Base-by-base conservation (phyloP, 2,329 filamentous ascomycete species). In the Aureobasidium sp. region DNA sequence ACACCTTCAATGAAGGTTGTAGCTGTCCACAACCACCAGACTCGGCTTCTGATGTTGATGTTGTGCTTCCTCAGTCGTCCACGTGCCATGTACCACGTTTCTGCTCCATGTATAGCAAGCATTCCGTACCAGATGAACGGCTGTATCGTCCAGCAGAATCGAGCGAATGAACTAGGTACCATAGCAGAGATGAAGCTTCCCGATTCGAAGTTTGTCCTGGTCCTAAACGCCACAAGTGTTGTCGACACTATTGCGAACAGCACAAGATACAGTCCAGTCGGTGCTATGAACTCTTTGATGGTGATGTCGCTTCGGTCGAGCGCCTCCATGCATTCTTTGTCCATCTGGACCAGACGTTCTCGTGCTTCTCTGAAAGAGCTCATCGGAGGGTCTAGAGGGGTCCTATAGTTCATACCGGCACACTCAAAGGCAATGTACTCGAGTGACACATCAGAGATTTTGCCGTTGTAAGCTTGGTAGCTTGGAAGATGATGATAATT, bases 301-400 rank as follows among this genome's bases (percentile, higher is more conserved):
- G 77, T 77, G 58, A 85, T 78, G 62, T 81, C 78, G 63, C 79
- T 82, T 42, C 88, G 78, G 16, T 83, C 85, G 13, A 96, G 82
- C 1, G 75, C 81, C 36, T 76, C 67, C 37, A 88, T 80, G 30
- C 82, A 80, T 11, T 82, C 79, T 62, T 81, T 75, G 70, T 87
- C 85, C 85, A 97, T 89, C 57, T 86, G 84, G 53, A 95, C 85
- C 44, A 93, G 78, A 57, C 89, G 83, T 50, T 81, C 77, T 59
- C 90, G 85, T 10, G 86, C 82, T 63, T 96, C 89, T 39, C 78
- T 74, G 73, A 86, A 86, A 39, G 81, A 79, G n/a, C 75, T 74
- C 77, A 97, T 82, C 0, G 89, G 84, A 10, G 92, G 92, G 1
- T 81, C 71, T 66, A 97, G 81, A 3, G 85, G 77, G 50, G 96